Percentiles rank a stretch among this genome's conserved stretches.
These are phyloP conservation scores for Alternaria infectoria DNA, from an alignment of 2,329 filamentous ascomycete species.

Conservation along the genomic window DNA sequence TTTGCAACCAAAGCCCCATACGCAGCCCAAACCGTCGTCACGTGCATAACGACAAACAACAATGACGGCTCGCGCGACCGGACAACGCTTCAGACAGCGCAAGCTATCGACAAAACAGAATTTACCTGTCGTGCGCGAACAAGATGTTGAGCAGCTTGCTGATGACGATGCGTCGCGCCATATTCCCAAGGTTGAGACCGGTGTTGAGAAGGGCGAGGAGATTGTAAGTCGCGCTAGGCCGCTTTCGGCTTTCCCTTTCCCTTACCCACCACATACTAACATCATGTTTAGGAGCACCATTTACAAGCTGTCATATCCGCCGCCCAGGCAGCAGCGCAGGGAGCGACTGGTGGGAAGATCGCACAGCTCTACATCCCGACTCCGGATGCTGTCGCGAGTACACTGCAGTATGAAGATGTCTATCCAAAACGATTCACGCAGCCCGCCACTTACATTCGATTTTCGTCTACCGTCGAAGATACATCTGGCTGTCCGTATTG, in stretches of 20 bases:
- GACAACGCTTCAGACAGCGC: conserved; percentile 76
- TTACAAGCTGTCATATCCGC: conserved; percentile 82
- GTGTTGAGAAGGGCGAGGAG: conserved; percentile 96
- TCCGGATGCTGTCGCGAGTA: conserved; percentile 67
- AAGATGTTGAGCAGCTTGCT: conserved; percentile 84
- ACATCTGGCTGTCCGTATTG: conserved; percentile 90
- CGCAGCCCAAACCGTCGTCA: conserved; percentile 25
- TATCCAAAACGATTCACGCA: conserved; percentile 82
- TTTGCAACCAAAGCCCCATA: conserved; percentile 20
- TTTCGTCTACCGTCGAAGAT: conserved; percentile 97
- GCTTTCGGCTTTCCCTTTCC: conserved; percentile 30
- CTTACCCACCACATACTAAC: conserved; percentile 23
- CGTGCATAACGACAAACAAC: conserved; percentile 33
- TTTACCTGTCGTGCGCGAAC: conserved; percentile 84
- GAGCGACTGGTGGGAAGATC: conserved; percentile 61
- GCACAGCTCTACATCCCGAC: conserved; percentile 71
- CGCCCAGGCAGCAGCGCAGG: conserved; percentile 61
- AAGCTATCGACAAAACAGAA: conserved; percentile 92
- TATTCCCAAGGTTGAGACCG: conserved; percentile 86
- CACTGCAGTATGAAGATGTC: conserved; percentile 84
- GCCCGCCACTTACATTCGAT: conserved; percentile 93
- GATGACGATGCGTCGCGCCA: conserved; percentile 85
- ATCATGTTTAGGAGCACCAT: conserved; percentile 79
- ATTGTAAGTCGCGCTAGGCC: conserved; percentile 72
- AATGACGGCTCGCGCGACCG: conserved; percentile 48